phyloP scores from a whole-genome alignment of 2,329 filamentous ascomycete genomes.

The Diaporthe citri region DNA sequence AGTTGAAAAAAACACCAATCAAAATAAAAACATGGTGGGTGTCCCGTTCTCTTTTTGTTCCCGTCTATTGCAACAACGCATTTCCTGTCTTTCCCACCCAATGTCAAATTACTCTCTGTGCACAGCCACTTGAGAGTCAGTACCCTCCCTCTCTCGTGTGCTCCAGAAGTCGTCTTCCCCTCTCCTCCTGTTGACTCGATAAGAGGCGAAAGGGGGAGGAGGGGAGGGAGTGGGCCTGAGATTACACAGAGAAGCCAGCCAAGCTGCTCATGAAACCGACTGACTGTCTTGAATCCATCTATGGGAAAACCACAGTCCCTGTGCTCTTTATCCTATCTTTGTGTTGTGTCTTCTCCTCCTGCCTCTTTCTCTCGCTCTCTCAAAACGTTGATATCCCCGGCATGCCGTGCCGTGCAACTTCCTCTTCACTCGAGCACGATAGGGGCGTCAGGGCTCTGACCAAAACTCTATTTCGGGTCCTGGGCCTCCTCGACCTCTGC shows the following conservation, averaged over 20 bases:
- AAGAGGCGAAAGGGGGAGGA: not conserved
- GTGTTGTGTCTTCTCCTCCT: not conserved
- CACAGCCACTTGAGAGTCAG: not conserved
- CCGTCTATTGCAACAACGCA: slow-evolving; percentile 12
- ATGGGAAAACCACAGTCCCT: slow-evolving; percentile 21
- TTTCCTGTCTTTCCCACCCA: slow-evolving; percentile 25
- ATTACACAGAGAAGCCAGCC: slow-evolving; percentile 6
- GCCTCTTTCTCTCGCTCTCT: not conserved
- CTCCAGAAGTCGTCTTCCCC: not conserved
- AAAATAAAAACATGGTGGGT: slow-evolving; percentile 10
- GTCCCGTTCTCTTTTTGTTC: slow-evolving; percentile 27
- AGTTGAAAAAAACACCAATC: not conserved
- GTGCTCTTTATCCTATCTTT: slow-evolving; percentile 25
- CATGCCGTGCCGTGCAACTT: not conserved
- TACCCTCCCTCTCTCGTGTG: not conserved
- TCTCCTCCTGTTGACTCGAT: not conserved
- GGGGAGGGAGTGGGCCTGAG: not conserved
- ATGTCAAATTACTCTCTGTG: slow-evolving; percentile 2
- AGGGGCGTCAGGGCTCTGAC: not conserved
- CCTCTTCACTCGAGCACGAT: slow-evolving; percentile 13
- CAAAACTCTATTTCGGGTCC: slow-evolving; percentile 44
- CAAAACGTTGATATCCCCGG: not conserved
- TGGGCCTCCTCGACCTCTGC: slow-evolving; percentile 63
- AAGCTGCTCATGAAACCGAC: not conserved
- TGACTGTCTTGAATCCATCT: slow-evolving; percentile 14